A percentile compares a stretch with the other conserved stretches of the same genome.
phyloP scores from a whole-genome alignment of 2,329 filamentous ascomycete species.

The Beauveria medogensis region DNA sequence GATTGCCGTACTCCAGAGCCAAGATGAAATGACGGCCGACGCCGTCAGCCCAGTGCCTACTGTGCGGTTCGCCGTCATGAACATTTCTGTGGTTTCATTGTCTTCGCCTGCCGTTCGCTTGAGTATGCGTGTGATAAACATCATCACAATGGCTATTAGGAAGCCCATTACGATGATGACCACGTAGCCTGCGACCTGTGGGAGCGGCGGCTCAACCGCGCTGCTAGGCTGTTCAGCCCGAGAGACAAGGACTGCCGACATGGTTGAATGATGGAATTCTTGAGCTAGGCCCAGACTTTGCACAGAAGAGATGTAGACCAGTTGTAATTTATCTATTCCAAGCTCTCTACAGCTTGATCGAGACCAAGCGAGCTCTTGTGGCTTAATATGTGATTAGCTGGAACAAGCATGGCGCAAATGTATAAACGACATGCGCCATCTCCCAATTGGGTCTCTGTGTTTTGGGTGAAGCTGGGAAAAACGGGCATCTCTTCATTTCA shows the following conservation, averaged over 20 bases:
- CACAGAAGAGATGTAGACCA: neutral
- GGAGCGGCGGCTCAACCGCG: constrained; percentile 17
- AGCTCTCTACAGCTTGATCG: neutral
- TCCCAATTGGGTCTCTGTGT: neutral
- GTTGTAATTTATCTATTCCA: neutral
- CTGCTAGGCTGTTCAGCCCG: neutral
- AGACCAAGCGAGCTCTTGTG: neutral
- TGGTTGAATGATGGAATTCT: neutral
- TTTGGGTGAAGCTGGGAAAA: neutral
- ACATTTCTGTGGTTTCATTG: constrained; percentile 46
- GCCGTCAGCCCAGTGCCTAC: constrained; percentile 43
- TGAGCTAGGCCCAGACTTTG: neutral
- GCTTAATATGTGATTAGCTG: neutral
- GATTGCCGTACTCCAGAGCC: constrained; percentile 47
- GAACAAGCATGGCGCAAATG: neutral
- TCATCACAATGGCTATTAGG: constrained; percentile 33
- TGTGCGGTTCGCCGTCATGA: constrained; percentile 45
- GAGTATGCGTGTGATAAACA: constrained; percentile 36
- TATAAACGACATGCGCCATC: neutral
- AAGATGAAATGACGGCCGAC: constrained; percentile 46
- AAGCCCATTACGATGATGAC: constrained; percentile 28
- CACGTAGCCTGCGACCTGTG: constrained; percentile 23
- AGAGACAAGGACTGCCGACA: neutral
- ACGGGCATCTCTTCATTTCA: neutral
- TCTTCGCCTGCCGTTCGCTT: constrained; percentile 42